Conservation (phyloP, 2,329 filamentous ascomycete genomes). For the Fusarium pseudocircinatum region DNA sequence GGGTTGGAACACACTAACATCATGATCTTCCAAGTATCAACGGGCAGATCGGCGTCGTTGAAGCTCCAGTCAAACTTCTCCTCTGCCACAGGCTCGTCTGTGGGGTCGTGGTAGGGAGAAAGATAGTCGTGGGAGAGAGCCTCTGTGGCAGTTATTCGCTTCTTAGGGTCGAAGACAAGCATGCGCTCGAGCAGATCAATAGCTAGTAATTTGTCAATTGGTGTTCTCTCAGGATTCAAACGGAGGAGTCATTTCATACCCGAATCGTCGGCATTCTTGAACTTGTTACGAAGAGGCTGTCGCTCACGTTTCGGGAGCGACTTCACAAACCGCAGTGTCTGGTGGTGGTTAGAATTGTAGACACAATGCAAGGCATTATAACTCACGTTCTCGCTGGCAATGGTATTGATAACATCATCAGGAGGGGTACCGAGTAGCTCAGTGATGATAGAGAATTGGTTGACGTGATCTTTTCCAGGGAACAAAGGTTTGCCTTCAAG, state of each 20-base stretch:
- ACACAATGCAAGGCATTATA: not conserved
- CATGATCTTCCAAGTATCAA: conserved; percentile 99
- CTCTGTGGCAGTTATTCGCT: conserved; percentile 86
- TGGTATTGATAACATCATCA: conserved; percentile 98
- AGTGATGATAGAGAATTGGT: conserved; percentile 99
- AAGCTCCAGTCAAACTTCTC: conserved; percentile 99
- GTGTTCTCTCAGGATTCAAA: not conserved
- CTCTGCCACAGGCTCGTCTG: conserved; percentile 92
- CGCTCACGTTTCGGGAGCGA: conserved; percentile 95
- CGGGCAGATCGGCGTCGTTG: conserved; percentile 95
- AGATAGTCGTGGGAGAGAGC: conserved; percentile 94
- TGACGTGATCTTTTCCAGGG: conserved; percentile 98
- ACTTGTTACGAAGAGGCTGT: conserved; percentile 86
- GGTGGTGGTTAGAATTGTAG: conserved; percentile 29
- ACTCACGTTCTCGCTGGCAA: conserved; percentile 95
- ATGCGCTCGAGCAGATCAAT: conserved; percentile 95
- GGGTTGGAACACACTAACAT: conserved; percentile 70
- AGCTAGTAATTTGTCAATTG: conserved; percentile 59
- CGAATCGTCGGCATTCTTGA: conserved; percentile 90
- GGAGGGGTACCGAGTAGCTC: conserved; percentile 95
- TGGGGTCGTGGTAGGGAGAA: conserved; percentile 95
- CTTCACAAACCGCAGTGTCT: conserved; percentile 97
- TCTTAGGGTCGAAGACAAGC: conserved; percentile 98
- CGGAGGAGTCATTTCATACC: conserved; percentile 62
- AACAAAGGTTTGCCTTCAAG: conserved; percentile 97